These are phyloP conservation scores for Cyberlindnera xishuangbannaensis DNA, from an alignment of 805 yeast species.

Conservation along the genomic window DNA sequence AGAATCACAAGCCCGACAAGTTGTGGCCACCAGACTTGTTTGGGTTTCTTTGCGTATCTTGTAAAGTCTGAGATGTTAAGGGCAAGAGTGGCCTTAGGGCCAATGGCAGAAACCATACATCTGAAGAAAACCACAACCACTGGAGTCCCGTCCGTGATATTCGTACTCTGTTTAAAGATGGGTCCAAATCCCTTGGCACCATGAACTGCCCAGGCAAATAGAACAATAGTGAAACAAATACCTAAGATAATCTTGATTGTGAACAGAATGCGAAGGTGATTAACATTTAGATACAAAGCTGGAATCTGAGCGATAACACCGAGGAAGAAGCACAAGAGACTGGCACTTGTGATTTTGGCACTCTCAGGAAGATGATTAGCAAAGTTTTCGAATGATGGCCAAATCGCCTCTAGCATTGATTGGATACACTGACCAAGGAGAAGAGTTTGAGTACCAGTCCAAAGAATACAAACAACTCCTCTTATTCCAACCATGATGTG, in stretches of 20 bases:
- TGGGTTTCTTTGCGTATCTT: conserved; percentile 29
- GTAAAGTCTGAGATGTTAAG: conserved; percentile 35
- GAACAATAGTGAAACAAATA: conserved; percentile 27
- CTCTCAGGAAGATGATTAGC: conserved; percentile 28
- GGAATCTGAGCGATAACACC: conserved; percentile 30
- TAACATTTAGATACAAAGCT: conserved; percentile 28
- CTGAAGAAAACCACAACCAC: conserved; percentile 21
- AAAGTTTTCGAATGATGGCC: conserved; percentile 35
- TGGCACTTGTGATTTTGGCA: conserved; percentile 24
- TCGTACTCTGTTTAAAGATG: conserved; percentile 18
- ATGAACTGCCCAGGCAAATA: conserved; percentile 29
- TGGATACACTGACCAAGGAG: conserved; percentile 71
- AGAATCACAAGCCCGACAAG: conserved; percentile 27
- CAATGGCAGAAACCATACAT: conserved; percentile 28
- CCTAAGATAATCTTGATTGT: conserved; percentile 28
- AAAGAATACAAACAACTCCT: conserved; percentile 32
- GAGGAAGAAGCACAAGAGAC: conserved; percentile 30
- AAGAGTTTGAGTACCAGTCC: conserved; percentile 74
- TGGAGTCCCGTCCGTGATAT: conserved; percentile 23
- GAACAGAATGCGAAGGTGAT: conserved; percentile 32
- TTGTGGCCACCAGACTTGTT: conserved; percentile 28
- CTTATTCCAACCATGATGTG: conserved; percentile 27
- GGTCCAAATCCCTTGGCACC: conserved; percentile 26
- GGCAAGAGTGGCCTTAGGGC: conserved; percentile 33
- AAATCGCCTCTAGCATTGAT: conserved; percentile 61